phyloP scores from a whole-genome alignment of 495 filamentous ascomycete species.

The Parmelia sp. region DNA sequence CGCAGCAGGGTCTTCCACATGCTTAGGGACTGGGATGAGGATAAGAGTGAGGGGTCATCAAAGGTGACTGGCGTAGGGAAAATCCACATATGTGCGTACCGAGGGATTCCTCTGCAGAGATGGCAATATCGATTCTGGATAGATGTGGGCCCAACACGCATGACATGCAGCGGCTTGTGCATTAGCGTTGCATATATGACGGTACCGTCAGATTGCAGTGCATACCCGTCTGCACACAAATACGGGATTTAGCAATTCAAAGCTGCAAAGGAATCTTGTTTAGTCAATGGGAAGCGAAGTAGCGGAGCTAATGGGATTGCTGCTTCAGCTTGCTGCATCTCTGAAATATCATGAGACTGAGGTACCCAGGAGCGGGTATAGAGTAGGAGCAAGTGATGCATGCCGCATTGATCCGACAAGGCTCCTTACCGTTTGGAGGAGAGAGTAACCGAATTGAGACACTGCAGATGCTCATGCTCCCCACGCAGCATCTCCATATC shows the following conservation, averaged over 20 bases:
- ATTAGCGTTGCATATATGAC: not conserved
- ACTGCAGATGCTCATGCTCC: not conserved
- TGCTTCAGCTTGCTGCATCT: no score
- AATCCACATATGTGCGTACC: not conserved
- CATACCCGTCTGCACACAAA: not conserved
- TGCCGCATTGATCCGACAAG: not conserved
- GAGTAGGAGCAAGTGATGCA: not conserved
- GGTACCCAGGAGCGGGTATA: not conserved
- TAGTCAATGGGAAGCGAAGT: not conserved
- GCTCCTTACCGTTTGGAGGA: not conserved
- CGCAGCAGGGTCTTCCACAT: not conserved
- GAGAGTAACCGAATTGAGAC: not conserved
- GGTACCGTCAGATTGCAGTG: not conserved
- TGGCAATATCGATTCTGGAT: not conserved
- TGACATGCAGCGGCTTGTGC: not conserved
- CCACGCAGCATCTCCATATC: no score
- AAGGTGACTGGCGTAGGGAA: not conserved
- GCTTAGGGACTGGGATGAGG: not conserved
- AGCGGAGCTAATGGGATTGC: not conserved
- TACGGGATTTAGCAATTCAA: not conserved
- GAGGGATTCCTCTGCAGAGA: not conserved
- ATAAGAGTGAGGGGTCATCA: constrained; percentile 6
- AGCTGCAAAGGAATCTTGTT: not conserved
- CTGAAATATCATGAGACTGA: not conserved
- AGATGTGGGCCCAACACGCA: not conserved